These are phyloP conservation scores for Saposhnikovia divaricata DNA, from an alignment of 129 eudicot genomes.

Conservation along the genomic window DNA sequence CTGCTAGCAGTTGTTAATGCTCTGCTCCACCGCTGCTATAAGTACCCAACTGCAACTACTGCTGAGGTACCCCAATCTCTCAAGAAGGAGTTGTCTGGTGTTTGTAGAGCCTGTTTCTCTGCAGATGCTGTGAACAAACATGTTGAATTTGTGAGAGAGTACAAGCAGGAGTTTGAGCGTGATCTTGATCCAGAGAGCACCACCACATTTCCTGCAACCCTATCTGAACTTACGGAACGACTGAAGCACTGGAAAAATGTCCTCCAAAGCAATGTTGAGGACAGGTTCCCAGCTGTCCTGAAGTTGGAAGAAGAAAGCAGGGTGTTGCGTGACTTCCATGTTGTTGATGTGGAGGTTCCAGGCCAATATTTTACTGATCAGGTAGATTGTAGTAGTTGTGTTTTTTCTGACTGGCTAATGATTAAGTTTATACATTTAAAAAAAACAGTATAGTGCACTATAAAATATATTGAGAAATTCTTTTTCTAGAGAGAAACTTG, in stretches of 20 bases:
- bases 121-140: conserved; percentile 99
- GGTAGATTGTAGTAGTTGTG: conserved; percentile 20
- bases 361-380: conserved; percentile 85
- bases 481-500: not conserved
- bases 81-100: conserved; percentile 98
- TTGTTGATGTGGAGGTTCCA: conserved; percentile 97
- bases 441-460: not conserved
- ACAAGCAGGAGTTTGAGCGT: conserved; percentile 96
- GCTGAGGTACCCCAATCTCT: conserved; percentile 98
- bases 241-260: conserved; percentile 96
- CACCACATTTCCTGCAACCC: conserved; percentile 83
- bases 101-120: conserved; percentile 95
- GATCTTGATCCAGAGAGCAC: conserved; percentile 98
- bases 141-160: conserved; percentile 92
- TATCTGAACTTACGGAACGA: conserved; percentile 91
- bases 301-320: conserved; percentile 97
- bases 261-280: conserved; percentile 95
- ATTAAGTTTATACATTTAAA: not conserved
- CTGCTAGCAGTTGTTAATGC: conserved; percentile 95
- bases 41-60: conserved; percentile 96
- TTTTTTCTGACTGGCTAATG: not conserved
- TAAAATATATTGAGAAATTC: not conserved
- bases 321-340: conserved; percentile 94
- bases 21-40: conserved; percentile 90
- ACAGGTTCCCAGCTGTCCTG: conserved; percentile 88